Evolutionary conservation across 2,329 filamentous ascomycete genomes (phyloP).

Genomic region (Neopestalotiopsis sp.): DNA sequence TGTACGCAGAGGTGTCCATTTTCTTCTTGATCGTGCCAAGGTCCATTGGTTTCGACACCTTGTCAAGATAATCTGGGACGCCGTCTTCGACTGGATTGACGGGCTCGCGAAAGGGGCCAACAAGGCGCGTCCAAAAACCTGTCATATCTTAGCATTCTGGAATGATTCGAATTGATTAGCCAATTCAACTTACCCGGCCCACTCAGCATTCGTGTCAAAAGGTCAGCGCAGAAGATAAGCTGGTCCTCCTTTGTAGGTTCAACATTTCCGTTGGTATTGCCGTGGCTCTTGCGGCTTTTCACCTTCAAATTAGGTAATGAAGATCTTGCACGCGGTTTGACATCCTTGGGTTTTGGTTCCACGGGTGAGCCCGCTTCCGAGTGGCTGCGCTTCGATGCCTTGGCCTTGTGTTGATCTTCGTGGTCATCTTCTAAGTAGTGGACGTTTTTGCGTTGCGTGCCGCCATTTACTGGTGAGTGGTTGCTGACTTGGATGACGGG

Average conservation of each 20-base stretch:
- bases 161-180: background rate
- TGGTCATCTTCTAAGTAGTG: slow-evolving; percentile 53
- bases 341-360: slow-evolving; percentile 23
- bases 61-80: slow-evolving; percentile 66
- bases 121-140: slow-evolving; percentile 72
- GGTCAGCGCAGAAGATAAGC: slow-evolving; percentile 63
- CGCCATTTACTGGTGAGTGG: slow-evolving; percentile 24
- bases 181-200: slow-evolving; percentile 55
- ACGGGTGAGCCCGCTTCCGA: slow-evolving; percentile 36
- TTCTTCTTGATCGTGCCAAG: slow-evolving; percentile 65
- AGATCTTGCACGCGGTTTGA: slow-evolving; percentile 33
- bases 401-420: slow-evolving; percentile 41
- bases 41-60: slow-evolving; percentile 67
- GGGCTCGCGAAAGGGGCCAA: slow-evolving; percentile 65
- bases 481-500: slow-evolving; percentile 39
- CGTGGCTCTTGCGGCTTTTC: slow-evolving; percentile 37
- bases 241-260: slow-evolving; percentile 49
- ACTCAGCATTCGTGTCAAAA: slow-evolving; percentile 65
- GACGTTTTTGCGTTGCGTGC: slow-evolving; percentile 49
- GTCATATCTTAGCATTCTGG: background rate
- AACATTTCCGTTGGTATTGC: slow-evolving; percentile 31
- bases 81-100: slow-evolving; percentile 62
- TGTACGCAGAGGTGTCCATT: slow-evolving; percentile 61
- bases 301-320: slow-evolving; percentile 38
- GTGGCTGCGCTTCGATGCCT: slow-evolving; percentile 45